Base-by-base conservation (phyloP, 192 early-diverging fungal species). In the Gamsiella multidivaricata region DNA sequence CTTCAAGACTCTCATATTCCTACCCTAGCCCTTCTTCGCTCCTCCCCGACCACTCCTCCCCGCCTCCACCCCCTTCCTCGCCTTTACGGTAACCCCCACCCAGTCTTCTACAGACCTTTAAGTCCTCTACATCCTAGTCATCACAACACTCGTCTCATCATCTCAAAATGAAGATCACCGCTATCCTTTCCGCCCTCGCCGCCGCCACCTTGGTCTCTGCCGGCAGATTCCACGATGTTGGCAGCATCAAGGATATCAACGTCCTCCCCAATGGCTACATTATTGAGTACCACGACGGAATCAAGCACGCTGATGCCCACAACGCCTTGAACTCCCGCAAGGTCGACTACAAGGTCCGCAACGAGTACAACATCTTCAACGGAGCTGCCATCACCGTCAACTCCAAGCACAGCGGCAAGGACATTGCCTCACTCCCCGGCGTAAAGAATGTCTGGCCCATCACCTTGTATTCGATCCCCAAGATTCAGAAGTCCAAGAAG, bases 361-460 rank as follows among this genome's bases (percentile, higher is more conserved):
- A 88, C 25, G 80, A 86, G 56, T 86, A 80, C 49, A 51, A 81
- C 26, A 43, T 80, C 32, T 80, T 87, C 42, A 81, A 84, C 56
- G 81, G 82, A 17, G 73, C 84, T 15, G 80, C 86, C 15, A 51
- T 87, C 31, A 53, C 55, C 0, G 78, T 85, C 28, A 69, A 76
- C 20, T 67, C 74, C 10, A 39, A 52, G 18, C 45, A 80, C 11
- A 65, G 83, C 45, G 74, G 71, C 0, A 18, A 59, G 5, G 55
- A 54, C 14, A 70, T 82, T 57, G 56, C 73, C 39, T 37, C 54
- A 23, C 50, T 79, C 18, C 41, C 54, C 10, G 71, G 57, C 11
- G 62, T 85, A 31, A 82, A 82, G 69, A 47, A 57, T 28, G 57
- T 82, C 43, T 84, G 83, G 84, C 86, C 84, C 41, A 75, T 88